phyloP scores from a whole-genome alignment of 495 filamentous ascomycete genomes.

The Chaetomidium leptoderma region DNA sequence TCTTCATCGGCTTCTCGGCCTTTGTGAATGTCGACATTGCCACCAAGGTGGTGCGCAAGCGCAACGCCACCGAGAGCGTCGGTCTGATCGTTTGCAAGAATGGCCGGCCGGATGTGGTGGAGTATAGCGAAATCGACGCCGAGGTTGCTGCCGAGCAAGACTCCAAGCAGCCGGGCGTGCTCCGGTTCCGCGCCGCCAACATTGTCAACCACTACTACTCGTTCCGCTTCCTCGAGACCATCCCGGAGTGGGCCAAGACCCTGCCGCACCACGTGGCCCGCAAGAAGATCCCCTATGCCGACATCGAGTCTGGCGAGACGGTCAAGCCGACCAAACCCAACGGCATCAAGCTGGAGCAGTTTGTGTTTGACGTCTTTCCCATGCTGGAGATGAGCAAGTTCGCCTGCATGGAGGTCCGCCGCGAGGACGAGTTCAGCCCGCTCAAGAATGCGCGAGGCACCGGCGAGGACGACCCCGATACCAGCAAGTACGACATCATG shows the following conservation, averaged over 20 bases:
- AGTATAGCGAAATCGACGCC: slow-evolving; percentile 96
- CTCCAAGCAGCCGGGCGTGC: slow-evolving; percentile 69
- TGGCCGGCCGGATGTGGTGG: slow-evolving; percentile 94
- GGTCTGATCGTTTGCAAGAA: slow-evolving; percentile 93
- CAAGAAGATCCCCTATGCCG: slow-evolving; percentile 94
- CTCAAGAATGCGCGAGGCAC: slow-evolving; percentile 93
- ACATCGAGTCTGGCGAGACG: slow-evolving; percentile 67
- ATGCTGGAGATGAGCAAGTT: slow-evolving; percentile 82
- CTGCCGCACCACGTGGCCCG: slow-evolving; percentile 92
- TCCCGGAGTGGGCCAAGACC: slow-evolving; percentile 77
- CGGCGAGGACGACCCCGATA: slow-evolving; percentile 90
- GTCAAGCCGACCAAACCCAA: slow-evolving; percentile 92
- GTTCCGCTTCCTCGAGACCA: slow-evolving; percentile 84
- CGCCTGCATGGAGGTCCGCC: slow-evolving; percentile 89
- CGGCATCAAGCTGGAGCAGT: slow-evolving; percentile 98
- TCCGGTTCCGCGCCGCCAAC: slow-evolving; percentile 96
- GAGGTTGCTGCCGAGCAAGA: slow-evolving; percentile 85
- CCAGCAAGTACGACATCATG: slow-evolving; percentile 84
- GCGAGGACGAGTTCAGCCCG: slow-evolving; percentile 97
- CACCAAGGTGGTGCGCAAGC: slow-evolving; percentile 98
- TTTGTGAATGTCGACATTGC: slow-evolving; percentile 90
- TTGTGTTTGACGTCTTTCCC: slow-evolving; percentile 98
- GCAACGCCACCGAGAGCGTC: slow-evolving; percentile 92
- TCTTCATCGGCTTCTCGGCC: slow-evolving; percentile 91
- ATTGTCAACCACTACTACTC: slow-evolving; percentile 99